A percentile compares a stretch with the other conserved stretches of the same genome.
Evolutionary conservation across 495 filamentous ascomycete genomes (phyloP).

Genomic region (Immersiella caudata): DNA sequence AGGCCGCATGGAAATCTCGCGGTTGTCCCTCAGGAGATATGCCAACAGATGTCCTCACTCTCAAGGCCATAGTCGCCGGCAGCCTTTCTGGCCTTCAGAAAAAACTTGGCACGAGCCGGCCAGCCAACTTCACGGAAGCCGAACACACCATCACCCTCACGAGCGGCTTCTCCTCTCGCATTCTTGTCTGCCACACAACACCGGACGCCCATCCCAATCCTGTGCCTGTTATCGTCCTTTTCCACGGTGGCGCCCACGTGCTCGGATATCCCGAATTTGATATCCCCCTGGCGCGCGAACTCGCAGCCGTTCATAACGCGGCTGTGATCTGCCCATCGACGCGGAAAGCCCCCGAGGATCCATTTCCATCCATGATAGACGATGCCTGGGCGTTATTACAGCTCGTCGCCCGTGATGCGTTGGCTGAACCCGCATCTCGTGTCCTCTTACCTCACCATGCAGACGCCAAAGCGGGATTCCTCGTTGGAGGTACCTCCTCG

Average conservation of each 20-base stretch:
- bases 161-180: conserved; percentile 35
- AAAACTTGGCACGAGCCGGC: too few relatives aligned
- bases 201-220: conserved; percentile 19
- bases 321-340: conserved; percentile 9
- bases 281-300: not conserved
- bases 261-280: conserved; percentile 18
- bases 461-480: conserved; percentile 4
- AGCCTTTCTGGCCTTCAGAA: conserved; percentile 4
- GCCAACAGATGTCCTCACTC: too few relatives aligned
- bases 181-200: conserved; percentile 29
- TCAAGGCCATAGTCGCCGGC: conserved; percentile 17
- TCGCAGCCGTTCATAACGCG: conserved; percentile 9
- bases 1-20: conserved; percentile 14
- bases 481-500: conserved; percentile 15
- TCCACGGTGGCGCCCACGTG: conserved; percentile 20
- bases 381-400: conserved; percentile 8
- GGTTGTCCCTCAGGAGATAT: too few relatives aligned
- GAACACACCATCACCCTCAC: conserved; percentile 56
- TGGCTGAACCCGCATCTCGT: not conserved
- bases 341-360: conserved; percentile 9
- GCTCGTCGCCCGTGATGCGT: not conserved
- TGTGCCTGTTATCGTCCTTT: conserved; percentile 14
- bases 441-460: not conserved
- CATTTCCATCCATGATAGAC: conserved; percentile 13
- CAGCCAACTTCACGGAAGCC: not conserved